These are phyloP conservation scores for Hyaloperonospora arabidopsidis DNA, from an alignment of 352 stramenopile genomes.

Conservation along the genomic window DNA sequence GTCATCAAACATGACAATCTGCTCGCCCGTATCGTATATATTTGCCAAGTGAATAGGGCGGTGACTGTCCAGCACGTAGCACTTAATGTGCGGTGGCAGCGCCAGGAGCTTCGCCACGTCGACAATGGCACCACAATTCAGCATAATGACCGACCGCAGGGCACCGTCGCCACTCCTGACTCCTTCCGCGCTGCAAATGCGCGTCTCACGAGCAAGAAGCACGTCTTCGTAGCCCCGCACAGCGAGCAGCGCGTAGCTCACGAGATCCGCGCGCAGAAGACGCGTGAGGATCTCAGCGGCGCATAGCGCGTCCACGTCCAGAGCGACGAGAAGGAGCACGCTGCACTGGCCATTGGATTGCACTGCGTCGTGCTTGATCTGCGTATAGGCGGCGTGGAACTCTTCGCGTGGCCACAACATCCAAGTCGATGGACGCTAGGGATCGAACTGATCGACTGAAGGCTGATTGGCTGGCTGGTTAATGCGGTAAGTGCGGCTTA, in stretches of 20 bases:
- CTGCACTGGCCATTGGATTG: conserved; percentile 57
- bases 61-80: conserved; percentile 95
- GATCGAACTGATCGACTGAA: no score
- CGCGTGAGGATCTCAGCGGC: conserved; percentile 90
- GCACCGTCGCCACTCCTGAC: conserved; percentile 34
- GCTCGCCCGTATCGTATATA: conserved; percentile 83
- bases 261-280: conserved; percentile 61
- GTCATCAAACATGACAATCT: conserved; percentile 80
- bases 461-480: no score
- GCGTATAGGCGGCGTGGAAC: conserved; percentile 76
- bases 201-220: conserved; percentile 53
- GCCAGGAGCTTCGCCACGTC: conserved; percentile 85
- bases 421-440: neutral
- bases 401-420: conserved; percentile 84
- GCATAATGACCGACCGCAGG: conserved; percentile 86
- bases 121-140: conserved; percentile 92
- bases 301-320: conserved; percentile 92
- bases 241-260: conserved; percentile 68
- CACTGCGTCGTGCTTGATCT: conserved; percentile 76
- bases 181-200: conserved; percentile 49
- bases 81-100: conserved; percentile 53
- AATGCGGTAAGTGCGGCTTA: no score
- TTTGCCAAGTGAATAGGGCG: conserved; percentile 95
- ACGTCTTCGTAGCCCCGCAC: conserved; percentile 84
- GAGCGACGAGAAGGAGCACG: conserved; percentile 89